Conservation (phyloP, 345 rosid species). For the Hevea brasiliensis region DNA sequence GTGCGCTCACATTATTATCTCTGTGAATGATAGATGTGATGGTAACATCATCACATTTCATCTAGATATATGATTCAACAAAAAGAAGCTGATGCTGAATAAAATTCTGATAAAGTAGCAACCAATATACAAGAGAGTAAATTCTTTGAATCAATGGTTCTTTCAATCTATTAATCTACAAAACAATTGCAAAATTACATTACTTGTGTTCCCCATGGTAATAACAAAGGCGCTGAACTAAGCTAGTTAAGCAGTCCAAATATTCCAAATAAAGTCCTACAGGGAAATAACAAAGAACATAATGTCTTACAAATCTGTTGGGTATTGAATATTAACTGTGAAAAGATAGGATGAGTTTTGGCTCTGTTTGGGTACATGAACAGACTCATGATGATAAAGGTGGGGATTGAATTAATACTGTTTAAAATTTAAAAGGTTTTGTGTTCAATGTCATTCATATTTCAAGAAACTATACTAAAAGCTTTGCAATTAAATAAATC, state of each 20-base stretch:
- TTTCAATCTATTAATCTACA: too few species aligned
- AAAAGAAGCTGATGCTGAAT: background rate
- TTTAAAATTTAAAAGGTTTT: background rate
- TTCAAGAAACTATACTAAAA: too few species aligned
- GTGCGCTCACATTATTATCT: background rate
- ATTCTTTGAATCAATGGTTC: too few species aligned
- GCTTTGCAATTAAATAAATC: too few species aligned
- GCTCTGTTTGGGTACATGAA: background rate
- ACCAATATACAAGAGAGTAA: too few species aligned
- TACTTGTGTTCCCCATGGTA: too few species aligned
- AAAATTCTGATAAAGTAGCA: too few species aligned
- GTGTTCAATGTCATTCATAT: background rate
- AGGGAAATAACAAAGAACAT: background rate
- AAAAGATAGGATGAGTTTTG: background rate
- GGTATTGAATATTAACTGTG: background rate
- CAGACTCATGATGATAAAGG: too few species aligned
- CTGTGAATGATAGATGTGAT: background rate
- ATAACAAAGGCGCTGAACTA: too few species aligned
- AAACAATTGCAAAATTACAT: too few species aligned
- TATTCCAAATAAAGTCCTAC: background rate
- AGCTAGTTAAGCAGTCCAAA: background rate
- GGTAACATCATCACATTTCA: background rate
- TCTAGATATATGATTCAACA: background rate
- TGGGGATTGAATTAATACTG: background rate
- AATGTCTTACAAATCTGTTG: background rate